Evolutionary conservation across 306 rosid species (phyloP).

Genomic region (Hylodesmum podocarpum): DNA sequence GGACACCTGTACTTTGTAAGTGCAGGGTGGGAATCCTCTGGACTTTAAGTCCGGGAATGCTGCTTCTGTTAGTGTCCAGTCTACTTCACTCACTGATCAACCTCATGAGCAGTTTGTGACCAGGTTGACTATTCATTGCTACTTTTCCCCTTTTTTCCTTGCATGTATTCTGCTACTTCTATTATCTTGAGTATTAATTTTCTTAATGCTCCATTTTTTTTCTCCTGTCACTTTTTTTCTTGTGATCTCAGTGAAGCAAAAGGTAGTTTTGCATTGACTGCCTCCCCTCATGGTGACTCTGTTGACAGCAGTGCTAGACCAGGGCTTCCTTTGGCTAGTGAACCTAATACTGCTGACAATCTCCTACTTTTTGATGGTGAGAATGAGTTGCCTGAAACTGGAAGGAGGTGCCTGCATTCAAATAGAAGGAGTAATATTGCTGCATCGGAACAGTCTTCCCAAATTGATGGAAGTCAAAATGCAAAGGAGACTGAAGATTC

Average conservation of each 20-base stretch:
- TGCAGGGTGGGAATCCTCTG: conserved; percentile 89
- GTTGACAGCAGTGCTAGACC: conserved; percentile 88
- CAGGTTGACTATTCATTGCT: conserved; percentile 42
- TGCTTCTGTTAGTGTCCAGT: conserved; percentile 80
- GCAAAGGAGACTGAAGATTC: conserved; percentile 83
- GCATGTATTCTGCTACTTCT: neutral
- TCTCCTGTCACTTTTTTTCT: conserved; percentile 3
- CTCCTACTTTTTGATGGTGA: conserved; percentile 73
- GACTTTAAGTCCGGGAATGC: conserved; percentile 73
- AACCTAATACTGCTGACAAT: conserved; percentile 88
- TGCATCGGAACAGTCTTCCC: conserved; percentile 72
- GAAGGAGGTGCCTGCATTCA: conserved; percentile 51
- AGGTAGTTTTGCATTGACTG: conserved; percentile 85
- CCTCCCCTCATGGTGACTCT: conserved; percentile 85
- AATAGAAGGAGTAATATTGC: conserved; percentile 49
- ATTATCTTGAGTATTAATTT: neutral
- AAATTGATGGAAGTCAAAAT: conserved; percentile 63
- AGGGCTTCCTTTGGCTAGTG: conserved; percentile 60
- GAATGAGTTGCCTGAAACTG: conserved; percentile 56
- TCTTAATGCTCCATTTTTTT: conserved; percentile 1
- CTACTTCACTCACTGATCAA: conserved; percentile 82
- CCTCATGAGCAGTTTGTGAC: conserved; percentile 70
- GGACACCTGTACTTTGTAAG: conserved; percentile 20
- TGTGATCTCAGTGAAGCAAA: conserved; percentile 68
- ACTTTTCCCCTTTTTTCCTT: too few relatives aligned